Evolutionary conservation across 2,329 filamentous ascomycete species (phyloP), one percentile per base, ranked within the genome.

Genomic region (Fusarium siculi): DNA sequence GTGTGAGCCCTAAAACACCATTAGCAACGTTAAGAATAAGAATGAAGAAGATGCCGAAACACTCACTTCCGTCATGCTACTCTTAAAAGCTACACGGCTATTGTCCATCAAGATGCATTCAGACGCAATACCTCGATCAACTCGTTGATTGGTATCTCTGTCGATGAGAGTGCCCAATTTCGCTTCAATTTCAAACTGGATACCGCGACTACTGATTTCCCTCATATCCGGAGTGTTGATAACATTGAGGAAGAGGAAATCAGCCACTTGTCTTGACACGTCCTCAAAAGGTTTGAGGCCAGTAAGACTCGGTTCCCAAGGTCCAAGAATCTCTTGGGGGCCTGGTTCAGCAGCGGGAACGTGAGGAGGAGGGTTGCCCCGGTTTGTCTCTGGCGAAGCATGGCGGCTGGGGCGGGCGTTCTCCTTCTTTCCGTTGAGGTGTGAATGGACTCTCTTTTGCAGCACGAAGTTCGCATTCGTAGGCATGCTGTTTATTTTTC

Each of bases 131-230:
- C 90, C 89, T 15, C 95, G 82, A 15, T 88, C 84, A 32, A 95
- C 84, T n/a, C 94, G 88, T 52, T 91, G 86, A 63, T 92, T 89
- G 11, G 90, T 93, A 68, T 92, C 89, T 78, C 90, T 91, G 80
- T 94, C 91, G 64, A 96, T 89, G 19, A 98, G 87, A 32, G 91
- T 92, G 23, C 96, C 96, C 53, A 98, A 86, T 81, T 98, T 98
- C 15, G 95, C 96, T 83, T 99, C 96, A 61, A 99, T 93, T 82
- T 99, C 96, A 59, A 98, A 91, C 68, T 94, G 89, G 19, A 95
- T 92, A 11, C 90, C 90, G 21, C 89, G 87, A 57, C 88, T 88
- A 21, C 85, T 82, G 25, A 93, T 88, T 74, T 93, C 90, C 37
- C 87, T 87, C 42, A 91, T 86, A 73, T 93, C 90, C n/a, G 88